Evolutionary conservation across 257 asterid genomes (phyloP).

Genomic region (Przewalskia tangutica): DNA sequence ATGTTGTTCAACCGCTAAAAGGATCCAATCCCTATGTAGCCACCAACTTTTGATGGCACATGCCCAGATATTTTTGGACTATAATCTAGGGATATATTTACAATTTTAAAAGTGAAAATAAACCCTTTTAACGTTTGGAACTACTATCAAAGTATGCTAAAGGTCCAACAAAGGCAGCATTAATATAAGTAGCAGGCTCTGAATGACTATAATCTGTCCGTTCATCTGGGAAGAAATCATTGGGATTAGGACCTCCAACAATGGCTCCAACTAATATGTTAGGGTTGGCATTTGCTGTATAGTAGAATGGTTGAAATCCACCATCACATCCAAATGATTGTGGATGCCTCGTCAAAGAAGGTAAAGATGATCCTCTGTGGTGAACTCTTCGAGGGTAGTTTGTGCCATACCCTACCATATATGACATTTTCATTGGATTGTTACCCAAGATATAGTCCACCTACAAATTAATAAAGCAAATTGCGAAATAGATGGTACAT

Average conservation of each 20-base stretch:
- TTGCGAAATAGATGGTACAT: background rate
- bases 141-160: conserved; percentile 50
- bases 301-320: conserved; percentile 54
- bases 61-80: background rate
- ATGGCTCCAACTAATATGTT: conserved; percentile 54
- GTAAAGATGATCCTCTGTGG: conserved; percentile 79
- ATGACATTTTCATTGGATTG: conserved; percentile 73
- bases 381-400: conserved; percentile 59
- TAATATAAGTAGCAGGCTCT: conserved; percentile 80
- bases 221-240: conserved; percentile 64
- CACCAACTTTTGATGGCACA: background rate
- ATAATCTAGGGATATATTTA: background rate
- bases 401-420: conserved; percentile 77
- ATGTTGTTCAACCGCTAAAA: background rate
- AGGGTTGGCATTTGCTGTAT: conserved; percentile 49
- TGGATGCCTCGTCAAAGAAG: conserved; percentile 39
- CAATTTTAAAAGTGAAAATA: background rate
- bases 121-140: background rate
- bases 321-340: conserved; percentile 50
- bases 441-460: conserved; percentile 77
- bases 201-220: conserved; percentile 60
- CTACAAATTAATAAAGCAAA: conserved; percentile 11
- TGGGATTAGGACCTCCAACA: conserved; percentile 82
- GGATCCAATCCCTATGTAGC: background rate
- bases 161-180: conserved; percentile 83